phyloP scores from a whole-genome alignment of 805 yeast species.

The Naumovozyma baii region DNA sequence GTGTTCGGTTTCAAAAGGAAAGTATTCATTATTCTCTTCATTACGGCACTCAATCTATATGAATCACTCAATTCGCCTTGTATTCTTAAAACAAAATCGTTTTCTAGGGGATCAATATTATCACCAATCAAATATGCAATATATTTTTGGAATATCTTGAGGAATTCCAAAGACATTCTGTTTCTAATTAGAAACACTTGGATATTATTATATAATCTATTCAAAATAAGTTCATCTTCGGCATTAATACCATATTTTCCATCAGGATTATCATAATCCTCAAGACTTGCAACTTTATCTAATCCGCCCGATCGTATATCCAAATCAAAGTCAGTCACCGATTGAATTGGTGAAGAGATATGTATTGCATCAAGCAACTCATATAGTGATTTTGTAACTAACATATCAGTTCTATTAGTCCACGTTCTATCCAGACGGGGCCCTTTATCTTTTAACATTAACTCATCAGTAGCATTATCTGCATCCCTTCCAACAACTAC shows the following conservation, averaged over 20 bases:
- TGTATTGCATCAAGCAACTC: background rate
- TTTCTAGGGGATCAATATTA: constrained; percentile 16
- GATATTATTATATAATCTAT: constrained; percentile 15
- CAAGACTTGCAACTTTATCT: too few relatives aligned
- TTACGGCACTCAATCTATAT: constrained; percentile 9
- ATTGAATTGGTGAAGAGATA: background rate
- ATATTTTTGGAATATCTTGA: constrained; percentile 19
- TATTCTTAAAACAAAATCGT: constrained; percentile 13
- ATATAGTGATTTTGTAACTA: background rate
- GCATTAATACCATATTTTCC: too few relatives aligned
- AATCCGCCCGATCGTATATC: constrained; percentile 5
- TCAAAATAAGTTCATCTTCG: too few relatives aligned
- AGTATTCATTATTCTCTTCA: constrained; percentile 11
- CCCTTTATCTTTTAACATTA: background rate
- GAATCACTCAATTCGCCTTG: constrained; percentile 17
- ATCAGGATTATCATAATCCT: too few relatives aligned
- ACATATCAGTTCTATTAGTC: background rate
- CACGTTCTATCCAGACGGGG: background rate
- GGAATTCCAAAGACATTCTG: constrained; percentile 19
- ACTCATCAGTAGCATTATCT: background rate
- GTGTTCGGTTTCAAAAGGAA: constrained; percentile 22
- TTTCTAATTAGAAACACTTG: constrained; percentile 21
- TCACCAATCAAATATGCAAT: constrained; percentile 10
- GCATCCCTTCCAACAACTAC: background rate
- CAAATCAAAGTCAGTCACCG: too few relatives aligned